A percentile compares a stretch with the other conserved stretches of the same genome.
These are phyloP conservation scores for Colletotrichum limetticola DNA, from an alignment of 2,329 filamentous ascomycete genomes.

Conservation along the genomic window DNA sequence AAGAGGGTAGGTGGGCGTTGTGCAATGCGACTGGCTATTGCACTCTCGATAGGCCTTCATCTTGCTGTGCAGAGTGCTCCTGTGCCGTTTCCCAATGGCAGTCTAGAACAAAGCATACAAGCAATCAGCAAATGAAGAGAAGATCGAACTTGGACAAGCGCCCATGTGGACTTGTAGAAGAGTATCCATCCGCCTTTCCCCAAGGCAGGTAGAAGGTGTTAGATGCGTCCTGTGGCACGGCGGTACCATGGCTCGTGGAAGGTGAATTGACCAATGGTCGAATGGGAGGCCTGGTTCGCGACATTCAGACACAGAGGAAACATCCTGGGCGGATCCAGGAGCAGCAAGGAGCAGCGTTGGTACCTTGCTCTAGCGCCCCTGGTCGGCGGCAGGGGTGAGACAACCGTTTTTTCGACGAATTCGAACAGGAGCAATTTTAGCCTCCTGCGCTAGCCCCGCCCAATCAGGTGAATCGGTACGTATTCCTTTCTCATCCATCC, in stretches of 20 bases:
- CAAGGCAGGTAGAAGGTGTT: not conserved
- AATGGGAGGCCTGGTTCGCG: not conserved
- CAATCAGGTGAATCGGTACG: constrained; percentile 9
- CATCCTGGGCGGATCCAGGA: not conserved
- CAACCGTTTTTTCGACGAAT: constrained; percentile 32
- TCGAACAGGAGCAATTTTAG: constrained; percentile 24
- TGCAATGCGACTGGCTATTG: not conserved
- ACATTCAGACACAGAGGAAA: not conserved
- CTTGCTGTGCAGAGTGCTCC: not conserved
- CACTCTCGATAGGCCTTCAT: not conserved
- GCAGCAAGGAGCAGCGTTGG: constrained; percentile 10
- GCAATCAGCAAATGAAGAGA: not conserved
- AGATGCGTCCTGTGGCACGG: too few species aligned
- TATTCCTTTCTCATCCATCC: not conserved
- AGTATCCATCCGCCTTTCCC: not conserved
- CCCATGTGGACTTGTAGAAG: not conserved
- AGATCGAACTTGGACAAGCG: not conserved
- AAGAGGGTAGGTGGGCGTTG: not conserved
- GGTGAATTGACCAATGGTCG: not conserved
- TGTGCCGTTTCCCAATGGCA: not conserved
- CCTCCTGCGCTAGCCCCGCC: not conserved
- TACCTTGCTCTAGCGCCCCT: constrained; percentile 26
- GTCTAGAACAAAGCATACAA: not conserved
- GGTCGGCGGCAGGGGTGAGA: constrained; percentile 29
- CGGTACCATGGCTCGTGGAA: too few species aligned